These are phyloP conservation scores for Aspergillus sp. DNA, from an alignment of 2,329 filamentous ascomycete genomes.

Conservation along the genomic window DNA sequence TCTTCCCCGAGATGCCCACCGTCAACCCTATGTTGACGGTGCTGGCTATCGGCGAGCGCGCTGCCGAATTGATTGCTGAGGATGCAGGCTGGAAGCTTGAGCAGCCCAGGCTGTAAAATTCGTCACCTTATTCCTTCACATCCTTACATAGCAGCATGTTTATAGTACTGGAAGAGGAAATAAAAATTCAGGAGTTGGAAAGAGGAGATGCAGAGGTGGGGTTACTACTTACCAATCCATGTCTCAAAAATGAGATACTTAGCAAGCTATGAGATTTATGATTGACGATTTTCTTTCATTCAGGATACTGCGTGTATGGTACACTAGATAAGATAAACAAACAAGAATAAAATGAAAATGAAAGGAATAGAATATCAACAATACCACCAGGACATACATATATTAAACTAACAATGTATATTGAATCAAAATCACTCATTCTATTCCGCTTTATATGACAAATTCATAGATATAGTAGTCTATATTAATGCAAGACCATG, in stretches of 20 bases:
- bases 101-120: slow-evolving; percentile 40
- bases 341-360: neutral
- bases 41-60: slow-evolving; percentile 76
- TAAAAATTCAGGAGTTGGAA: slow-evolving; percentile 5
- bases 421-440: neutral
- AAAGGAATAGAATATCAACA: neutral
- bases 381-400: too few relatives aligned
- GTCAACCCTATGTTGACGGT: slow-evolving; percentile 94
- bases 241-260: neutral
- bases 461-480: neutral
- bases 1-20: slow-evolving; percentile 83
- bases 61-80: slow-evolving; percentile 77
- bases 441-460: neutral
- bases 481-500: neutral
- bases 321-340: neutral
- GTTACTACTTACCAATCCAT: neutral
- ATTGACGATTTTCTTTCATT: slow-evolving; percentile 14
- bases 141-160: neutral
- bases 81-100: slow-evolving; percentile 66
- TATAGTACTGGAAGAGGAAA: neutral
- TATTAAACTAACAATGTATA: too few relatives aligned
- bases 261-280: slow-evolving; percentile 10
- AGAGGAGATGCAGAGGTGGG: neutral
- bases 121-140: neutral
- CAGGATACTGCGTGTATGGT: neutral